Evolutionary conservation across 1,284 basidiomycete genomes (phyloP), one percentile per base, ranked within the genome.

Genomic region (Papiliotrema terrestris): DNA sequence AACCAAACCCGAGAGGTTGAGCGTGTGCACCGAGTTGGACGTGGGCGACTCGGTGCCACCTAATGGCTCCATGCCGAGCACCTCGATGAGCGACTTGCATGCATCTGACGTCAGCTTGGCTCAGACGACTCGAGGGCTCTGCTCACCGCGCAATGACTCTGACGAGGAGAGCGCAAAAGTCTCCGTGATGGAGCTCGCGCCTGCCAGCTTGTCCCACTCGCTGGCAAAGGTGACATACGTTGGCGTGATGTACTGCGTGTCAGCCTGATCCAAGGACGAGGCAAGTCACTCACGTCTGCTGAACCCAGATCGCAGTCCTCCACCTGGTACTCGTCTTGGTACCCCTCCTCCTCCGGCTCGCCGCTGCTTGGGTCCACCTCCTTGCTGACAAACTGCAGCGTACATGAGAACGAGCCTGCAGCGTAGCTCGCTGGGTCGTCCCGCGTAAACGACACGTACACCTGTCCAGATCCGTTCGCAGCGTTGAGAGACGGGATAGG

Each of bases 281-380:
- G 26, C 6, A 2, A 29, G 29, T 11, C 29, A 72, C 70, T 66
- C 55, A 74, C 72, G 56, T 92, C 90, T 29, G 87, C 86, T 4
- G 90, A 91, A 54, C 87, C 86, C 47, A 99, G 80, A 71, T 98
- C 96, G 54, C 97, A 84, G 63, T 98, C 96, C 77, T 98, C 95
- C 42, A 97, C 82, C 75, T 93, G 89, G 78, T 99, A 99, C 77
- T 98, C 95, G 80, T 98, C 96, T 72, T 93, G 89, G 78, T 98
- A 99, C 8, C 96, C 96, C 62, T 98, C 94, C 65, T 91, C 91
- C 76, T 99, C 96, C 14, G 96, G 95, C 74, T 93, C 88, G 51
- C 94, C 94, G n/a, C 89, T 95, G 25, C 87, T 81, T 15, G 96
- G 96, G 76, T 99, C 96, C 17, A 98, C 84, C 74, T 99, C 96